Percentiles rank a stretch among this genome's conserved stretches.
These are phyloP conservation scores for Selenicereus undatus DNA, from an alignment of 148 eudicot species.

Conservation along the genomic window DNA sequence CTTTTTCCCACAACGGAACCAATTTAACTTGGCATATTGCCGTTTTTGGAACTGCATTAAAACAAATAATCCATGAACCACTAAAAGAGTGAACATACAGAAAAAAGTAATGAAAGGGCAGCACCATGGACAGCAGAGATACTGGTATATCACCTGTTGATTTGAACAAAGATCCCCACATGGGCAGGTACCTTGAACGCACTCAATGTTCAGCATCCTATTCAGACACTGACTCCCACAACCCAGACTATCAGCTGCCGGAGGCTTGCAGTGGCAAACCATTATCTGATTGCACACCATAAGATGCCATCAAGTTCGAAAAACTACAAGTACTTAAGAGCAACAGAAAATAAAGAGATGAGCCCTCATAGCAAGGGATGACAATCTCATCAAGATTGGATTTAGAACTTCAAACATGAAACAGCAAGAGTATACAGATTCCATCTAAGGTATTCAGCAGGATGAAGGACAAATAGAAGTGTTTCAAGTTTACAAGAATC, in stretches of 20 bases:
- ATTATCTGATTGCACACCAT: conserved; percentile 53
- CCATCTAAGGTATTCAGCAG: neutral
- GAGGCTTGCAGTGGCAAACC: conserved; percentile 94
- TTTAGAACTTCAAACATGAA: neutral
- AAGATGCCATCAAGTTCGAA: conserved; percentile 12
- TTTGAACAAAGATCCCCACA: conserved; percentile 92
- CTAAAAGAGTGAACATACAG: neutral
- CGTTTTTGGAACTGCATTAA: conserved; percentile 77
- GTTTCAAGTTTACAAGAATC: neutral
- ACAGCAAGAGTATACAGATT: neutral
- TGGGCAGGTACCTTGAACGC: conserved; percentile 88
- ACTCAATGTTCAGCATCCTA: conserved; percentile 94
- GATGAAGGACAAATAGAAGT: neutral
- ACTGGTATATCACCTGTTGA: conserved; percentile 55
- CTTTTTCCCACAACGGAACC: conserved; percentile 81
- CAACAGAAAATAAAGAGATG: neutral
- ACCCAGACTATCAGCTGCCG: conserved; percentile 66
- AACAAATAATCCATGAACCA: neutral
- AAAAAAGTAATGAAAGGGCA: conserved; percentile 3
- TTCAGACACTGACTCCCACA: conserved; percentile 91
- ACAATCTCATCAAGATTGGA: neutral
- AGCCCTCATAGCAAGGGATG: neutral
- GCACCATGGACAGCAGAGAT: conserved; percentile 1
- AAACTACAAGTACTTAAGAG: neutral
- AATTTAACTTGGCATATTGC: conserved; percentile 67